These are phyloP conservation scores for Trichoderma orchidacearum DNA, from an alignment of 495 filamentous ascomycete genomes.

Conservation along the genomic window DNA sequence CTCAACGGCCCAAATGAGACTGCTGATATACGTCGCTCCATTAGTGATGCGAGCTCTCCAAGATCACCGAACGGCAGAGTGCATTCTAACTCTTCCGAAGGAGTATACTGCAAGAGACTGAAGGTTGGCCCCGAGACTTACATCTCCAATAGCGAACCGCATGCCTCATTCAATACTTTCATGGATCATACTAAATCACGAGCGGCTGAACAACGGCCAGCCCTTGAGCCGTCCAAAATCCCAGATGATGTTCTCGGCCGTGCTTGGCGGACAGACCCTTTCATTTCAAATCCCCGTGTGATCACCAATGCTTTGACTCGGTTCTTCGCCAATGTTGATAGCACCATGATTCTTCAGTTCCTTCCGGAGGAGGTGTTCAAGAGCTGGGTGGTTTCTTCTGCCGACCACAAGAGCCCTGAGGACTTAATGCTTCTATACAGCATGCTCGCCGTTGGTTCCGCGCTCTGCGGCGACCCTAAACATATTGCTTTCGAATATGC, in stretches of 20 bases:
- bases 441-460: constrained; percentile 43
- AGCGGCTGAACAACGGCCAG: neutral
- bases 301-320: constrained; percentile 11
- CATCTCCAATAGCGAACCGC: constrained; percentile 13
- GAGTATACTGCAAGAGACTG: constrained; percentile 23
- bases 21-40: constrained; percentile 12
- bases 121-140: constrained; percentile 27
- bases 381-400: constrained; percentile 22
- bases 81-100: constrained; percentile 13
- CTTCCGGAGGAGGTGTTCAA: constrained; percentile 35
- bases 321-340: constrained; percentile 12
- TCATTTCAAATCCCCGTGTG: constrained; percentile 31
- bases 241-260: constrained; percentile 35
- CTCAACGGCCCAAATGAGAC: constrained; percentile 9
- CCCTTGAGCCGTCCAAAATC: constrained; percentile 23
- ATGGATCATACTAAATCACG: neutral
- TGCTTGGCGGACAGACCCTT: constrained; percentile 54
- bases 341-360: constrained; percentile 13
- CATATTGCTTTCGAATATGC: constrained; percentile 34
- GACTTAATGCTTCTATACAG: constrained; percentile 61
- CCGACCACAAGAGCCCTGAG: constrained; percentile 41
- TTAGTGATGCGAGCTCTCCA: constrained; percentile 26
- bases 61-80: constrained; percentile 27
- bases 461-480: constrained; percentile 43
- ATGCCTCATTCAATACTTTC: constrained; percentile 15